A percentile compares a stretch with the other conserved stretches of the same genome.
phyloP scores from a whole-genome alignment of 2,329 filamentous ascomycete species.

The Byssoonygena ceratinophila region DNA sequence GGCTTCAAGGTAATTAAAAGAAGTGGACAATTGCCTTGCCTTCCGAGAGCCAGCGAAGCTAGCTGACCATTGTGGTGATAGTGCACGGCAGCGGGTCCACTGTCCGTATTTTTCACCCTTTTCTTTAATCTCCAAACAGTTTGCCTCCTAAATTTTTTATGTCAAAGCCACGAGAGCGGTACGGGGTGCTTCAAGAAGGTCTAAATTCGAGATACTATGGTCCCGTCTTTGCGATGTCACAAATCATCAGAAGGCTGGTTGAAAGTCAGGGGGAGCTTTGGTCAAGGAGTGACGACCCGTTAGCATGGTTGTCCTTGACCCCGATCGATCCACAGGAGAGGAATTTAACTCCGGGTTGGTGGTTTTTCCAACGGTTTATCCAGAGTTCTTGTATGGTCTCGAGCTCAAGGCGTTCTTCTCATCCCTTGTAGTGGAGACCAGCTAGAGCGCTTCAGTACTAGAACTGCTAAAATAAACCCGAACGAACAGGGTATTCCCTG shows the following conservation, averaged over 20 bases:
- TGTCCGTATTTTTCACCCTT: background rate
- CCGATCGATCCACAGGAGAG: background rate
- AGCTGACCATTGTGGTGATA: background rate
- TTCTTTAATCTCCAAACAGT: background rate
- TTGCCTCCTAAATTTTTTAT: background rate
- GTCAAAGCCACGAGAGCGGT: background rate
- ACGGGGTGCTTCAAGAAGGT: background rate
- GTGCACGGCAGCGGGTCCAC: conserved; percentile 5
- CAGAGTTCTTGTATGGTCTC: background rate
- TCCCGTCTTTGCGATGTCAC: background rate
- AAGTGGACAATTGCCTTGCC: background rate
- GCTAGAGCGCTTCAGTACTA: conserved; percentile 2
- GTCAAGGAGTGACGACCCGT: background rate
- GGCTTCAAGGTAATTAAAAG: background rate
- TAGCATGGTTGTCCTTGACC: background rate
- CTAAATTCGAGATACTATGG: no score
- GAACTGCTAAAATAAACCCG: background rate
- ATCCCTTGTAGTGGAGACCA: background rate
- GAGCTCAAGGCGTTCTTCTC: background rate
- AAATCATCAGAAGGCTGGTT: background rate
- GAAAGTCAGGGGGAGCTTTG: background rate
- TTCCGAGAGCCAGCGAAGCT: background rate
- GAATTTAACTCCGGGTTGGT: background rate
- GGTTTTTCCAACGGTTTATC: background rate
- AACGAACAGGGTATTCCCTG: background rate